Evolutionary conservation across 352 stramenopile species (phyloP), one percentile per base, ranked within the genome.

Genomic region (Globisporangium abappressorium): DNA sequence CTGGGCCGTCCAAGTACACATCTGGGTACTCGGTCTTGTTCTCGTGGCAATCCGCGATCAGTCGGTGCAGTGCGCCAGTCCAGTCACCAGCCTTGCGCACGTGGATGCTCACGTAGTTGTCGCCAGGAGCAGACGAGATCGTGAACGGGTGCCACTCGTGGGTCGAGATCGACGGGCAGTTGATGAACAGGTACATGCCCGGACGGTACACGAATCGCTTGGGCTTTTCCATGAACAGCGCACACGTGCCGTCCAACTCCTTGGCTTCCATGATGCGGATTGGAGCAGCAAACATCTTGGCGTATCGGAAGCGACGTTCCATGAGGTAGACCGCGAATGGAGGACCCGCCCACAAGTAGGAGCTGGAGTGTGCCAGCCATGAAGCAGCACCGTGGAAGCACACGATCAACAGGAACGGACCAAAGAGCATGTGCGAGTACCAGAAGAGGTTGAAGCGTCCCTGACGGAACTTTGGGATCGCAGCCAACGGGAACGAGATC

Each of bases 91-190:
- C 82, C 3, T 80, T 82, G 58, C 81, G 84, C 22, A 95, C 92
- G 78, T 93, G 85, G 30, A 95, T 78, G 57, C 82, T 91, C 46
- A 94, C 71, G 61, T 92, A 93, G 58, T 93, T 89, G 76, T 97
- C 88, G 0, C 72, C 73, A 24, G 91, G 91, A 43, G 89, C 89
- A 15, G 86, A 96, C 33, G 90, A 96, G 63, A 98, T 90, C 12
- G 88, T 97, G 76, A 97, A 98, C 55, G 92, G 91, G 62, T 98
- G 92, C 91, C 91, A 97, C 77, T 97, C 84, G 36, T 89, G 76
- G 5, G 70, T 68, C 28, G 87, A 95, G 57, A 98, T 86, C 8
- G 81, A 33, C 14, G 90, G 90, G 30, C 91, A 80, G 68, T 97
- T 94, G 57, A 98, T 76, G 64, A 95, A 97, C 61, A 92, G 76